Conservation (phyloP, 1,284 basidiomycete genomes). For the Limonomyces culmigenus region DNA sequence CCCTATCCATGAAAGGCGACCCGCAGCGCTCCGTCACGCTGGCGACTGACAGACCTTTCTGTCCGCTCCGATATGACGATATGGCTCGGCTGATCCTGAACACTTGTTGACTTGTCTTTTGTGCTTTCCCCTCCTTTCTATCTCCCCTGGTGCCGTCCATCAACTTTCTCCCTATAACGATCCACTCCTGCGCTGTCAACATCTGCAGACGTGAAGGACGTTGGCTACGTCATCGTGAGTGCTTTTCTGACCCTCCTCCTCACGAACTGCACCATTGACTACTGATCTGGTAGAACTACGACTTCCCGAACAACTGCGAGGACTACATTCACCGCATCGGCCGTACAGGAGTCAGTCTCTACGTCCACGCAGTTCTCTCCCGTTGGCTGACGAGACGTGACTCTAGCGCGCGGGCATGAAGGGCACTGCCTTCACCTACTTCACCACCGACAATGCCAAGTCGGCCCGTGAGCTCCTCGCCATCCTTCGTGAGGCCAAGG, state of each 20-base stretch:
- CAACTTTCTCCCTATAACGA: constrained; percentile 13
- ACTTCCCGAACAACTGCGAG: constrained; percentile 94
- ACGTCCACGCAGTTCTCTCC: background rate
- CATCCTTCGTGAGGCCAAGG: constrained; percentile 86
- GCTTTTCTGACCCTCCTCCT: constrained; percentile 2
- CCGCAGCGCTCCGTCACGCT: too few species aligned
- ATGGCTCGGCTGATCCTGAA: too few species aligned
- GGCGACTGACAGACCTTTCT: too few species aligned
- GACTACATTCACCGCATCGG: constrained; percentile 92
- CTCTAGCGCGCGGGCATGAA: constrained; percentile 71
- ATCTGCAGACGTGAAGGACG: constrained; percentile 79
- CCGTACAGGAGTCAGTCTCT: constrained; percentile 55
- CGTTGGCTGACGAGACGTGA: constrained; percentile 8
- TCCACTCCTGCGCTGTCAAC: constrained; percentile 7
- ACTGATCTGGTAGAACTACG: constrained; percentile 58
- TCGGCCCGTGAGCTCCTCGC: constrained; percentile 80
- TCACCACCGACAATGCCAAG: constrained; percentile 91
- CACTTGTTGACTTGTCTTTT: constrained; percentile 44
- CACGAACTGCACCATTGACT: constrained; percentile 7
- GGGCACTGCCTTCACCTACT: constrained; percentile 91
- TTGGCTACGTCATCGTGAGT: constrained; percentile 81
- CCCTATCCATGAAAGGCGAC: too few species aligned
- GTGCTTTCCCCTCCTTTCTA: constrained; percentile 12
- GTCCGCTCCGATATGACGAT: too few species aligned
- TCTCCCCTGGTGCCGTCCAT: constrained; percentile 16